phyloP scores from a whole-genome alignment of 106 monocot species.

The Dendrobium chrysotoxum region DNA sequence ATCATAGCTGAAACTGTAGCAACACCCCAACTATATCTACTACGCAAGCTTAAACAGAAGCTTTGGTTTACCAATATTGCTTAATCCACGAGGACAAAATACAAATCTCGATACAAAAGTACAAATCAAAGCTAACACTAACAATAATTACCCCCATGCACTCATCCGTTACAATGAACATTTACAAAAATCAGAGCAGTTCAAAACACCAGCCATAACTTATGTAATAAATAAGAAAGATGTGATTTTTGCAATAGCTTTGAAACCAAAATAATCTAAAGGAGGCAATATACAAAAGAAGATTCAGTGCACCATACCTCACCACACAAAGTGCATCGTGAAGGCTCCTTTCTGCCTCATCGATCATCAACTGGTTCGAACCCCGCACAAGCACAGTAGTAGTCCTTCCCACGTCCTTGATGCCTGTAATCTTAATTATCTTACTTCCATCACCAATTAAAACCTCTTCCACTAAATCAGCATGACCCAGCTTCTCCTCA shows the following conservation, averaged over 20 bases:
- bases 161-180: not conserved
- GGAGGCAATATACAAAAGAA: not conserved
- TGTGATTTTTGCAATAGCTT: not conserved
- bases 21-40: no score
- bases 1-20: no score
- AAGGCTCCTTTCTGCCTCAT: constrained; percentile 93
- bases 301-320: constrained; percentile 31
- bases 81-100: no score
- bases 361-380: constrained; percentile 75
- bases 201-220: not conserved
- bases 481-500: constrained; percentile 84
- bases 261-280: not conserved
- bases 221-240: not conserved
- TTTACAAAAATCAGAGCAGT: not conserved
- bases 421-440: constrained; percentile 76
- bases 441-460: constrained; percentile 75
- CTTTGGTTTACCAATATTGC: no score
- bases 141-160: no score
- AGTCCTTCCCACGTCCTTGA: constrained; percentile 85
- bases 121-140: no score
- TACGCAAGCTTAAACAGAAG: no score
- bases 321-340: constrained; percentile 96
- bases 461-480: constrained; percentile 78
- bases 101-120: no score
- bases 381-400: constrained; percentile 80